A percentile compares a stretch with the other conserved stretches of the same genome.
Evolutionary conservation across 2,329 filamentous ascomycete genomes (phyloP).

Genomic region (Tolypocladium pustulatum): DNA sequence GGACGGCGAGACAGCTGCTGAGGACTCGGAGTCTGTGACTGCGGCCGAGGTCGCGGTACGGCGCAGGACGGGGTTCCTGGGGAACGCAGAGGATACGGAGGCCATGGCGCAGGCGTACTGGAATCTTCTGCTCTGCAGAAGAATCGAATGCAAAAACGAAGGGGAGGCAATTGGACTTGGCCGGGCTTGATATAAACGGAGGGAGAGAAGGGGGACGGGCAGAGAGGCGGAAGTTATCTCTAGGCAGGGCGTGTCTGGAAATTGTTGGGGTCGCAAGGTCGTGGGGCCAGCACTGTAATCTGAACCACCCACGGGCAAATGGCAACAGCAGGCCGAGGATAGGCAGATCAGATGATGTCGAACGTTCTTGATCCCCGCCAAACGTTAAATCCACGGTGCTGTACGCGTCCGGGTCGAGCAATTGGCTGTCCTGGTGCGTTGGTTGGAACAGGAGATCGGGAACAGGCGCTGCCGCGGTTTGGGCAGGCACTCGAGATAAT

Average conservation of each 20-base stretch:
- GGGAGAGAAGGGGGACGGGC: not conserved
- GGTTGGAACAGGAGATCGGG: not conserved
- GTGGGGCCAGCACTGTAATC: not conserved
- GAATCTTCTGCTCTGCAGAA: not conserved
- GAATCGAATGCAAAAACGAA: not conserved
- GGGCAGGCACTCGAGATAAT: not conserved
- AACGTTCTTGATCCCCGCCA: not conserved
- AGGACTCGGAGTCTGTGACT: constrained; percentile 41
- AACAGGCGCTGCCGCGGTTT: not conserved
- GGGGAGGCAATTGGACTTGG: not conserved
- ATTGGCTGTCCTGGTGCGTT: not conserved
- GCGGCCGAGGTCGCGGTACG: constrained; percentile 37
- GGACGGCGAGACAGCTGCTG: constrained; percentile 44
- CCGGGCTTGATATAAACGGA: not conserved
- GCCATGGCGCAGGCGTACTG: constrained; percentile 28
- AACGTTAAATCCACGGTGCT: not conserved
- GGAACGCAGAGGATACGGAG: constrained; percentile 30
- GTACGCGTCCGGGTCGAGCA: not conserved
- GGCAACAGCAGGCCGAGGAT: not conserved
- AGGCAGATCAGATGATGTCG: not conserved
- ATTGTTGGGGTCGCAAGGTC: constrained; percentile 4
- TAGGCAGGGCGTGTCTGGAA: not conserved
- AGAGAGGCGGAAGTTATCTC: not conserved
- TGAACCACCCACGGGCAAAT: not conserved
- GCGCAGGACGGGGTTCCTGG: constrained; percentile 33